Evolutionary conservation across 1,284 basidiomycete genomes (phyloP).

Genomic region (Cutaneotrichosporon cavernicola): DNA sequence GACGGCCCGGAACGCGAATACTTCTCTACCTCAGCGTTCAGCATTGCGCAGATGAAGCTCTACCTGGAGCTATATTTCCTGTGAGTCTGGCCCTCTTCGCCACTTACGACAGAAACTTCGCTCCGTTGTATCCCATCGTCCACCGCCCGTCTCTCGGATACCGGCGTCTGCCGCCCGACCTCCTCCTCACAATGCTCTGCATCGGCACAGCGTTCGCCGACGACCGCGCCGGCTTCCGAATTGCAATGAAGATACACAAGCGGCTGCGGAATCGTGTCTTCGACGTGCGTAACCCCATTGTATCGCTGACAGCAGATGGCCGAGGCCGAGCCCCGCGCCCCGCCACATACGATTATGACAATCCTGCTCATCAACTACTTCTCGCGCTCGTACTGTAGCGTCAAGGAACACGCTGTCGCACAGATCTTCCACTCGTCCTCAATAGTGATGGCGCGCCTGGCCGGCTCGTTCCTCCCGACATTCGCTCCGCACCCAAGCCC

Average conservation of each 20-base stretch:
- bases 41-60: conserved; percentile 25
- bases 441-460: conserved; percentile 12
- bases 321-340: conserved; percentile 29
- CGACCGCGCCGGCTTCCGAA: conserved; percentile 23
- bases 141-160: conserved; percentile 30
- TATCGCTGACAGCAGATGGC: conserved; percentile 15
- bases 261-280: conserved; percentile 29
- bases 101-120: conserved; percentile 25
- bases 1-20: conserved; percentile 7
- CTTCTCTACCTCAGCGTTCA: conserved; percentile 4
- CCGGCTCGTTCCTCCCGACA: conserved; percentile 1
- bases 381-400: conserved; percentile 30
- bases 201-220: conserved; percentile 32
- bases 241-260: conserved; percentile 26
- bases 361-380: conserved; percentile 32
- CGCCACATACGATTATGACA: conserved; percentile 11
- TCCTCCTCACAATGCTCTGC: conserved; percentile 31
- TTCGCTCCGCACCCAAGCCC: too few species aligned
- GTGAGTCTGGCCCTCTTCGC: conserved; percentile 15
- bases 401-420: conserved; percentile 32
- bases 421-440: conserved; percentile 35
- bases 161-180: conserved; percentile 29
- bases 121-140: conserved; percentile 34
- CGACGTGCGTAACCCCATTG: conserved; percentile 17
- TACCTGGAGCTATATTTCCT: conserved; percentile 35